phyloP scores from a whole-genome alignment of 2,329 filamentous ascomycete genomes.

The Beauveria australis region DNA sequence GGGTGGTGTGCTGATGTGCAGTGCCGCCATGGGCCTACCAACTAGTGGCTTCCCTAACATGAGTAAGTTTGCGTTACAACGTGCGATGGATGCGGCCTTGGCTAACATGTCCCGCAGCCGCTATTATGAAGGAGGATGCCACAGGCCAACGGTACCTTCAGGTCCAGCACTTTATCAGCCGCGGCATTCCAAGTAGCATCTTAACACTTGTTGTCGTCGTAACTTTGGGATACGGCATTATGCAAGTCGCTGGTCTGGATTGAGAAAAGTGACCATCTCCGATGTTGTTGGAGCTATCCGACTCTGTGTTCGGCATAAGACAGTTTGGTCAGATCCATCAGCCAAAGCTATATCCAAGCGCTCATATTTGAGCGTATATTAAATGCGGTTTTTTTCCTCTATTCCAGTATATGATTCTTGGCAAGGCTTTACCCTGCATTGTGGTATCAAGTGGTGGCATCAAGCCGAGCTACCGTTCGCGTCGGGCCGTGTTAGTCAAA shows the following conservation, averaged over 20 bases:
- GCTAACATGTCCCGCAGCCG: conserved; percentile 48
- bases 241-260: conserved; percentile 63
- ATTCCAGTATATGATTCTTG: too few species aligned
- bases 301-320: too few species aligned
- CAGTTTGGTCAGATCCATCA: too few species aligned
- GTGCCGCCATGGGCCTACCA: conserved; percentile 88
- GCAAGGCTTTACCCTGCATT: too few species aligned
- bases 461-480: too few species aligned
- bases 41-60: conserved; percentile 98
- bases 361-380: too few species aligned
- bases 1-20: conserved; percentile 92
- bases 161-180: conserved; percentile 88
- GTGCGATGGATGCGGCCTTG: not conserved
- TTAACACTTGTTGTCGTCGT: conserved; percentile 76
- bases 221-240: conserved; percentile 82
- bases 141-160: conserved; percentile 86
- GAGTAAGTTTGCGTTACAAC: conserved; percentile 59
- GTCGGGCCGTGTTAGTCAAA: too few species aligned
- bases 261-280: conserved; percentile 12
- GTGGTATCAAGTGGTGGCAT: too few species aligned
- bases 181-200: conserved; percentile 83
- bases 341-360: too few species aligned
- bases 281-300: too few species aligned
- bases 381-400: too few species aligned
- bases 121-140: conserved; percentile 98